Conservation (phyloP, 1,139 yeast genomes). For the Yamadazyma dushanensis region DNA sequence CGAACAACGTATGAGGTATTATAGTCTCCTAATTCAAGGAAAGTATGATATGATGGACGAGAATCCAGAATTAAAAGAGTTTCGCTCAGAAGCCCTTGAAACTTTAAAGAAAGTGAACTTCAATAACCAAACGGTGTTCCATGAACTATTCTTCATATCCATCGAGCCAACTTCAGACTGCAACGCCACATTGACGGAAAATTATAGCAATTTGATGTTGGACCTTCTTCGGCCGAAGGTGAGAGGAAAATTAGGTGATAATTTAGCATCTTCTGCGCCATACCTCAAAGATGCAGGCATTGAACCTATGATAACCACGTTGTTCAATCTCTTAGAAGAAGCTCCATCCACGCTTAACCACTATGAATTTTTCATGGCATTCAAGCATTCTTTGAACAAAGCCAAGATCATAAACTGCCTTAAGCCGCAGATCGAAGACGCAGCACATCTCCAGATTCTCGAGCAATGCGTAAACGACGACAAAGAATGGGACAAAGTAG, state of each 20-base stretch:
- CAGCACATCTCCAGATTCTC: slow-evolving; percentile 4
- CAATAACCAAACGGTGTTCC: slow-evolving; percentile 28
- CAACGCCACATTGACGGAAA: slow-evolving; percentile 33
- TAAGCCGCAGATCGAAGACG: slow-evolving; percentile 4
- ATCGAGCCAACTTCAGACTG: slow-evolving; percentile 28
- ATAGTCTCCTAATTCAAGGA: slow-evolving; percentile 5
- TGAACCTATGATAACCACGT: slow-evolving; percentile 55
- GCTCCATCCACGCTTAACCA: slow-evolving; percentile 75
- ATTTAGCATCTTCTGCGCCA: slow-evolving; percentile 29
- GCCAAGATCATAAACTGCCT: slow-evolving; percentile 36
- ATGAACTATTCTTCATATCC: slow-evolving; percentile 39
- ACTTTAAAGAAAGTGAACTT: slow-evolving; percentile 14
- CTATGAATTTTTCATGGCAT: slow-evolving; percentile 75
- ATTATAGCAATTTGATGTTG: slow-evolving; percentile 39
- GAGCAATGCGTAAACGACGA: slow-evolving; percentile 21
- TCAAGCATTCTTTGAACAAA: slow-evolving; percentile 54
- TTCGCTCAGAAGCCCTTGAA: background rate
- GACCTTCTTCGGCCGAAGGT: slow-evolving; percentile 40
- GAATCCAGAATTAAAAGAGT: slow-evolving; percentile 1
- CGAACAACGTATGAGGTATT: no score
- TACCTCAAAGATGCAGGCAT: slow-evolving; percentile 29
- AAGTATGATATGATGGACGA: no score
- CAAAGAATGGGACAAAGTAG: slow-evolving; percentile 44
- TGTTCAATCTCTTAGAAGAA: slow-evolving; percentile 75
- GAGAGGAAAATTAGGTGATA: slow-evolving; percentile 32